Evolutionary conservation across 129 eudicot genomes (phyloP), one percentile per base, ranked within the genome.

Genomic region (Kitagawia praeruptora): DNA sequence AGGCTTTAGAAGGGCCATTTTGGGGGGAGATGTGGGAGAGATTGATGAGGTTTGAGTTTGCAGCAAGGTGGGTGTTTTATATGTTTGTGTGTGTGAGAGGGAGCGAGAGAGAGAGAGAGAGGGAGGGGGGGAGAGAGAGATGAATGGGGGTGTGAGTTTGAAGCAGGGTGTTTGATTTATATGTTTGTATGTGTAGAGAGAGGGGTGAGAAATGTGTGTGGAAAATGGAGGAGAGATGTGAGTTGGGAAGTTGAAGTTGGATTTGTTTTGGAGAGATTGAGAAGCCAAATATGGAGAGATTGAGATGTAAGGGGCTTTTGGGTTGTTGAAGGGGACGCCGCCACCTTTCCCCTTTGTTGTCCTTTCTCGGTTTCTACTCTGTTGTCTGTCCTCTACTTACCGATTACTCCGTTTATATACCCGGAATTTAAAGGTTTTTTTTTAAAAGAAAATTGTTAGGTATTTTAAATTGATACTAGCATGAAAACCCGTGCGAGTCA

Each of bases 1-100:
- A 18, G 89, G 75, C 77, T 80, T 82, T 42, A 92, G 48, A 31
- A 92, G 85, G 48, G 91, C 91, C 97, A 92, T 92, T 56, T 40
- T 25, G n/a, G 66, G 72, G 7, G n/a, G 51, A 64, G 8, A 14
- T 34, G 31, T 6, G 14, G 49, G 19, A 34, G 61, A 34, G 18
- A 66, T 18, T 47, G 16, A 25, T 70, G 13, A 48, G 19, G 28
- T 28, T 28, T 12, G 75, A 63, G 75, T 40, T 77, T 42, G 63
- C 51, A 39, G 76, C 71, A 19, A 1, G 2, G n/a, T n/a, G n/a
- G n/a, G n/a, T n/a, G n/a, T n/a, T n/a, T n/a, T n/a, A n/a, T n/a
- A n/a, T n/a, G n/a, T n/a, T n/a, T n/a, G n/a, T n/a, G n/a, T n/a
- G n/a, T n/a, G n/a, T n/a, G n/a, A 14, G 21, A 53, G 6, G 5